These are phyloP conservation scores for Sesbania bispinosa DNA, from an alignment of 306 rosid genomes.

Conservation along the genomic window DNA sequence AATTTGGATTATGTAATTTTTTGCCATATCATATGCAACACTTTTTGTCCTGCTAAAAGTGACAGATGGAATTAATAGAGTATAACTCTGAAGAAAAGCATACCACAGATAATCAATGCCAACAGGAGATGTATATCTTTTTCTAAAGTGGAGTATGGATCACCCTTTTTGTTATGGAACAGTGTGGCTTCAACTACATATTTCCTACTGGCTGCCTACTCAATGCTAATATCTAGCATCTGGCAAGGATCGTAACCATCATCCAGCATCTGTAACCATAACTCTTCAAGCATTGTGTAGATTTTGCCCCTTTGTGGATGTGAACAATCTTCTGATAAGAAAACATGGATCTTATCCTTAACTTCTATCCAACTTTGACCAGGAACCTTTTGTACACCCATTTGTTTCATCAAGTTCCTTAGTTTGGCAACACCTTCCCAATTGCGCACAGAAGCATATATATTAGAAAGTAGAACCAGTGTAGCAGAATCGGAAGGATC, in stretches of 20 bases:
- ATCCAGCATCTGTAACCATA: slow-evolving; percentile 67
- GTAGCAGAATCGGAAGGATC: slow-evolving; percentile 73
- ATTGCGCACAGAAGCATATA: slow-evolving; percentile 56
- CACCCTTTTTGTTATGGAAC: not conserved
- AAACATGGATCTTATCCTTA: slow-evolving; percentile 58
- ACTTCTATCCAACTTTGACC: slow-evolving; percentile 58
- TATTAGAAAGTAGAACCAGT: slow-evolving; percentile 59
- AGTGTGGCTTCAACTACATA: not conserved
- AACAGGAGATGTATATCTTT: not conserved
- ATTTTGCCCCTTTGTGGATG: slow-evolving; percentile 59
- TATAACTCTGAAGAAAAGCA: not conserved
- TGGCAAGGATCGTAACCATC: slow-evolving; percentile 44
- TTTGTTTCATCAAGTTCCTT: slow-evolving; percentile 57
- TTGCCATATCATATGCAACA: not conserved
- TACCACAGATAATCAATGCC: not conserved
- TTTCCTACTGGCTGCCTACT: not conserved
- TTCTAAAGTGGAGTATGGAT: not conserved
- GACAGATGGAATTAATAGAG: not conserved
- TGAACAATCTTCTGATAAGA: slow-evolving; percentile 58
- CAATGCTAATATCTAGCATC: slow-evolving; percentile 26
- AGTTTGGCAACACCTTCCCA: slow-evolving; percentile 65
- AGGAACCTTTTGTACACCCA: slow-evolving; percentile 60
- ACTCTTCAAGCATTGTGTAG: slow-evolving; percentile 54
- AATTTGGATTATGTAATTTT: not conserved
- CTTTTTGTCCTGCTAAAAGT: too few species aligned